These are phyloP conservation scores for Blastocystis sp. DNA, from an alignment of 352 stramenopile species.

Conservation along the genomic window DNA sequence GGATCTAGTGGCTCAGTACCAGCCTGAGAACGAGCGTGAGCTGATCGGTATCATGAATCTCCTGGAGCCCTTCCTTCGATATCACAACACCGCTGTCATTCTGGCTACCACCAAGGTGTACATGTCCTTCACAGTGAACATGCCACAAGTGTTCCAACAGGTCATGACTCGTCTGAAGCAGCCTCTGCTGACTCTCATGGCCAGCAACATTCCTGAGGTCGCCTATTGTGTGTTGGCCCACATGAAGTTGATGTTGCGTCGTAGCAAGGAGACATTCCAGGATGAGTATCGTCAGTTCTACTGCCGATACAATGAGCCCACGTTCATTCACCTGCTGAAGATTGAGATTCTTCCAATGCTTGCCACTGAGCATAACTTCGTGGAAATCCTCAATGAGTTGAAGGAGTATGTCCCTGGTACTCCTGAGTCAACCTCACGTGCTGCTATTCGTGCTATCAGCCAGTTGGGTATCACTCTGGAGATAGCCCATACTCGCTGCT, in stretches of 20 bases:
- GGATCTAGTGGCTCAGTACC: constrained; percentile 85
- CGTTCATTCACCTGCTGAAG: constrained; percentile 94
- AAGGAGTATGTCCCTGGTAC: constrained; percentile 89
- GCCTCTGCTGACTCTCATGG: constrained; percentile 93
- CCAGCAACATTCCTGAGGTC: constrained; percentile 80
- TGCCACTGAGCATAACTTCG: constrained; percentile 82
- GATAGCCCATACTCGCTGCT: constrained; percentile 72
- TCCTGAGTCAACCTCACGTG: constrained; percentile 81
- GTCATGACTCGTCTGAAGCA: constrained; percentile 83
- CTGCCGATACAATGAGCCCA: constrained; percentile 92
- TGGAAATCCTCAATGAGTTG: constrained; percentile 90
- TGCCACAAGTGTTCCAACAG: constrained; percentile 79
- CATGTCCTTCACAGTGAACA: constrained; percentile 85
- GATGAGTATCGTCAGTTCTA: constrained; percentile 94
- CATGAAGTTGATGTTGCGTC: constrained; percentile 85
- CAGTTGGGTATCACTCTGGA: constrained; percentile 76
- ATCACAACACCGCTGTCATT: constrained; percentile 88
- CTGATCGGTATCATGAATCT: constrained; percentile 96
- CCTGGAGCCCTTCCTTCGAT: constrained; percentile 85
- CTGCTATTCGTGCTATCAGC: constrained; percentile 83
- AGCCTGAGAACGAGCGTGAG: constrained; percentile 83
- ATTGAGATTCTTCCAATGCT: constrained; percentile 87
- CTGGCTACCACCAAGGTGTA: constrained; percentile 92
- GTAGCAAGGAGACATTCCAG: constrained; percentile 87
- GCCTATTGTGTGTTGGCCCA: constrained; percentile 92